Evolutionary conservation across 192 early-diverging fungal species (phyloP).

Genomic region (Backusella circina): DNA sequence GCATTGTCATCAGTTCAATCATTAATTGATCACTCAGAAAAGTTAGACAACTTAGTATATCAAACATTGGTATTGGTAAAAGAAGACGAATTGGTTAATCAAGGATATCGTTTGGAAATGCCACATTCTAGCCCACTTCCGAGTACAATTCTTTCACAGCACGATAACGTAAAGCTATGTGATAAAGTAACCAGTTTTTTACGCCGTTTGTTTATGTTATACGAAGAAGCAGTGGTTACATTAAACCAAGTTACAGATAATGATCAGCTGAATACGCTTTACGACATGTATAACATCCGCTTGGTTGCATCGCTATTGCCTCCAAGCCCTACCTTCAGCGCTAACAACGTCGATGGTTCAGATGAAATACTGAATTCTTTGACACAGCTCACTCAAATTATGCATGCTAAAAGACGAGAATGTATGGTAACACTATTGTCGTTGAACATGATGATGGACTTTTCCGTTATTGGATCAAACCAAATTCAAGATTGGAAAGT

Average conservation of each 20-base stretch:
- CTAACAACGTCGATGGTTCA: background rate
- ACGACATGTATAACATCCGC: background rate
- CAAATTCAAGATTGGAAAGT: background rate
- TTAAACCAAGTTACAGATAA: background rate
- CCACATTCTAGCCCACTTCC: background rate
- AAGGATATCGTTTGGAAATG: background rate
- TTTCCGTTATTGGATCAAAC: background rate
- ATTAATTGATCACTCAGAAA: background rate
- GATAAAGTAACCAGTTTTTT: background rate
- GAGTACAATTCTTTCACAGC: background rate
- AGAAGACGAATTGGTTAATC: background rate
- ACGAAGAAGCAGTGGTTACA: background rate
- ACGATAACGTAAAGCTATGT: background rate
- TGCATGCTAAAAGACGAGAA: background rate
- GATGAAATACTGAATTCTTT: background rate
- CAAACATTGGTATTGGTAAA: background rate
- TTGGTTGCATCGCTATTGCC: background rate
- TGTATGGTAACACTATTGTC: background rate
- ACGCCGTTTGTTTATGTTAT: background rate
- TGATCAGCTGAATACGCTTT: background rate
- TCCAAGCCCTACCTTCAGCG: background rate
- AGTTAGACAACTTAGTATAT: background rate
- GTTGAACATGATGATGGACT: background rate
- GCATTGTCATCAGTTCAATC: background rate
- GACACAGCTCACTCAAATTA: background rate